Base-by-base conservation (phyloP, 768 basidiomycete species). In the Candolleomyces eurysporus region DNA sequence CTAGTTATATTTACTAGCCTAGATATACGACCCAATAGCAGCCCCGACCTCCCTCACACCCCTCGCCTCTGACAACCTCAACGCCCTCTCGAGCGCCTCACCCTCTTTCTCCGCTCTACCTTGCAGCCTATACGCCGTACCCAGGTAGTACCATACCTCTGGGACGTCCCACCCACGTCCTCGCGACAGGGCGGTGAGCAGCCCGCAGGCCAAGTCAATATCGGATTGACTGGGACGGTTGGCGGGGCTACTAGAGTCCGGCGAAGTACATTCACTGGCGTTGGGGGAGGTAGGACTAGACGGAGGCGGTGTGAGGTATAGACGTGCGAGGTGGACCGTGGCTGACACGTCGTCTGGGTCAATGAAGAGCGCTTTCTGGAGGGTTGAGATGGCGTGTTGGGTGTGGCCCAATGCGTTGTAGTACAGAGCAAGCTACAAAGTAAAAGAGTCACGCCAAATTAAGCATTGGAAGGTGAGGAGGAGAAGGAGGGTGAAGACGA, bases 61-160 rank as follows among this genome's bases (percentile, higher is more conserved):
- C 58, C 88, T 72, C 30, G 79, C 75, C 67, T 90, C 87, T 21
- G 85, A 80, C 58, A 91, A 72, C 61, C 77, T 73, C 65, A 96
- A 71, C n/a, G 94, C 94, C 65, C 78, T 84, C 49, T 75, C 78
- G 61, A 96, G 75, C 67, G 90, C 91, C 71, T 95, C 91, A 58
- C 84, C 79, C 67, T 92, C 91, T 54, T 84, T 78, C 55, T 86
- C 88, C 63, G 82, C 84, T 55, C 89, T 82, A 2, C 84, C 89
- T 67, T 92, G 92, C 65, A 87, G 69, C 52, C 88, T 86, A 68
- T 90, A 90, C 22, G 89, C 89, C 67, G 88, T 92, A 6, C 88
- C 92, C 14, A 98, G 81, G 71, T 87, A 91, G 72, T 90, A 96
- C 96, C 96, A 99, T 26, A 91, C 96, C 71, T 98, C 96, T 0